These are phyloP conservation scores for Thermochaetoides thermophila DNA, from an alignment of 495 filamentous ascomycete species.

Conservation along the genomic window DNA sequence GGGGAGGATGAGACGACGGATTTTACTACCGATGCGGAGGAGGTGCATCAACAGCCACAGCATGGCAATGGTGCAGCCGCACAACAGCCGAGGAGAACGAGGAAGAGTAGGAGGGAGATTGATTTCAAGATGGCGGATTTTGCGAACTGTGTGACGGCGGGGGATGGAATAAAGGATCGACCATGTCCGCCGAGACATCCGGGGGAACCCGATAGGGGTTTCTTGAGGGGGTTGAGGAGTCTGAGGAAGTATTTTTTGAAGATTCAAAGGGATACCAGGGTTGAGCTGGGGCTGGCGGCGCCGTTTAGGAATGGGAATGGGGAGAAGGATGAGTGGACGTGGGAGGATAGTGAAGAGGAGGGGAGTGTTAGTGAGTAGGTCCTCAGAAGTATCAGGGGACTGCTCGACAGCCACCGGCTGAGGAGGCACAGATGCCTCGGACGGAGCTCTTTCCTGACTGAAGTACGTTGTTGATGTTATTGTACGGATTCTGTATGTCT, in stretches of 20 bases:
- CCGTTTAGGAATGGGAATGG: constrained; percentile 5
- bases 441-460: too few relatives aligned
- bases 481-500: too few relatives aligned
- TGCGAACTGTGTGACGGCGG: constrained; percentile 88
- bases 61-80: too few relatives aligned
- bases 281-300: constrained; percentile 31
- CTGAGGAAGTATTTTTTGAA: constrained; percentile 73
- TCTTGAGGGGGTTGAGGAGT: constrained; percentile 69
- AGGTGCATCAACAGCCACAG: too few relatives aligned
- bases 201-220: constrained; percentile 71
- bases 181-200: constrained; percentile 73
- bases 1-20: constrained; percentile 33
- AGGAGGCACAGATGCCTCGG: too few relatives aligned
- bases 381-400: too few relatives aligned
- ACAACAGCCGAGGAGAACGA: constrained; percentile 14
- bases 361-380: constrained; percentile 23
- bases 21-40: constrained; percentile 36
- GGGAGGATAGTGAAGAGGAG: constrained; percentile 20
- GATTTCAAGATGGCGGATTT: constrained; percentile 97
- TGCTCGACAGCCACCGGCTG: not conserved
- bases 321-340: constrained; percentile 1
- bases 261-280: constrained; percentile 66
- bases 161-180: constrained; percentile 47
- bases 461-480: too few relatives aligned
- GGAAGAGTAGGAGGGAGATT: constrained; percentile 39